A percentile compares a stretch with the other conserved stretches of the same genome.
Conservation (phyloP, 2,329 filamentous ascomycete species). For the Malbranchea zuffiana region DNA sequence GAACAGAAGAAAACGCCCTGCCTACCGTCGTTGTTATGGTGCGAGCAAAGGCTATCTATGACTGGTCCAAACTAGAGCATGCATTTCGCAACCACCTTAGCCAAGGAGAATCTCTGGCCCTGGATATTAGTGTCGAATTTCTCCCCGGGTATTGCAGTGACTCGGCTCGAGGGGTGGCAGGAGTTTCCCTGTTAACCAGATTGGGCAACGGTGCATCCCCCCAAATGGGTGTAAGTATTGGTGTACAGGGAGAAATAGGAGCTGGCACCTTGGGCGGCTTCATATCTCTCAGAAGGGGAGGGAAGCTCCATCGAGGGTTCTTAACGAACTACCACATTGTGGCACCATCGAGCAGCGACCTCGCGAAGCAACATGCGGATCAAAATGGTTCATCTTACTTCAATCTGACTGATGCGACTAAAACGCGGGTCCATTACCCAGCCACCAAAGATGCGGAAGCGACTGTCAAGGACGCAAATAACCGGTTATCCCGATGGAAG, state of each 20-base stretch:
- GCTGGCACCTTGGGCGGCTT: conserved; percentile 15
- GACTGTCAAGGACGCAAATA: background rate
- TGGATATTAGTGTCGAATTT: conserved; percentile 11
- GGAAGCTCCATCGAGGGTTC: conserved; percentile 8
- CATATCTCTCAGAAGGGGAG: conserved; percentile 9
- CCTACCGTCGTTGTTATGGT: conserved; percentile 12
- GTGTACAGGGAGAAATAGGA: conserved; percentile 6
- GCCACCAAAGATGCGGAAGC: conserved; percentile 3
- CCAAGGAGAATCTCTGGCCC: background rate
- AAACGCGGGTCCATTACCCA: conserved; percentile 1
- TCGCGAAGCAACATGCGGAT: background rate
- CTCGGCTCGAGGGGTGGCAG: background rate
- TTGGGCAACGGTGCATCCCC: background rate
- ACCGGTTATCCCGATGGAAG: background rate
- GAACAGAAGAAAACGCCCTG: background rate
- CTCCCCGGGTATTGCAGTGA: conserved; percentile 9
- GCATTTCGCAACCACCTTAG: background rate
- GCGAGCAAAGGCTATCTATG: background rate
- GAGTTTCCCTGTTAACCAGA: background rate
- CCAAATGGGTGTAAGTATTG: conserved; percentile 11
- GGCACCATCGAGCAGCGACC: background rate
- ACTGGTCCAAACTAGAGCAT: conserved; percentile 7
- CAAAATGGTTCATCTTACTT: background rate
- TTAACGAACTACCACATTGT: conserved; percentile 13
- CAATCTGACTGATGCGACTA: background rate